Base-by-base conservation (phyloP, 176 grass and related monocot species). In the Oryza longistaminata region DNA sequence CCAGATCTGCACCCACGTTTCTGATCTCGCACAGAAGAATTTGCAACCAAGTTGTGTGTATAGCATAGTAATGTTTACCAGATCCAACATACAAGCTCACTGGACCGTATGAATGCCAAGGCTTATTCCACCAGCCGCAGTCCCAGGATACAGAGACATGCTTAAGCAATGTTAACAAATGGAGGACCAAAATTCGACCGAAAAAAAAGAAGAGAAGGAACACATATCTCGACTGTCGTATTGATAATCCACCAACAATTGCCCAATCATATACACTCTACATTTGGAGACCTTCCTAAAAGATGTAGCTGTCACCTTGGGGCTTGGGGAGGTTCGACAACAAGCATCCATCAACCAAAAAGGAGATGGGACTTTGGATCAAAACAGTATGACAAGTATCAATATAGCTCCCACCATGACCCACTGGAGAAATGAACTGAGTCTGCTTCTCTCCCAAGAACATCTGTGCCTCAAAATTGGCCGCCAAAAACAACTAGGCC, bases 201-300 rank as follows among this genome's bases (percentile, higher is more conserved):
- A 58, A 72, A 66, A 60, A 44, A 29, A 50, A 37, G 5, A 35
- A 35, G 34, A 31, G 34, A 37, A 37, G 5, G 35, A 37, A 37
- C 21, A 35, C 42, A 52, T 53, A 76, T 42, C 19, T 52, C 50
- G 75, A 49, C 82, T 49, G 62, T 70, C 3, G n/a, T 74, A 64
- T 37, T 26, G 64, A 66, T 35, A 62, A 61, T 35, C 50, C 34
- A 10, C 72, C 82, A 50, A 75, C 71, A 81, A 81, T 74, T 35
- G 49, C 61, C 82, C 76, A 89, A 75, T 68, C 73, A 88, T 91
- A 88, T 88, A 86, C 83, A 88, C 82, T 70, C 79, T 88, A 82
- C 83, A 83, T 13, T n/a, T 16, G 35, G 35, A 37, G 35, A 82
- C 35, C 49, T 73, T 43, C 70, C 68, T 71, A 83, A 83, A 50